Percentiles rank a stretch among this genome's conserved stretches.
Conservation (phyloP, 768 basidiomycete species). For the Mycena chlorophos region DNA sequence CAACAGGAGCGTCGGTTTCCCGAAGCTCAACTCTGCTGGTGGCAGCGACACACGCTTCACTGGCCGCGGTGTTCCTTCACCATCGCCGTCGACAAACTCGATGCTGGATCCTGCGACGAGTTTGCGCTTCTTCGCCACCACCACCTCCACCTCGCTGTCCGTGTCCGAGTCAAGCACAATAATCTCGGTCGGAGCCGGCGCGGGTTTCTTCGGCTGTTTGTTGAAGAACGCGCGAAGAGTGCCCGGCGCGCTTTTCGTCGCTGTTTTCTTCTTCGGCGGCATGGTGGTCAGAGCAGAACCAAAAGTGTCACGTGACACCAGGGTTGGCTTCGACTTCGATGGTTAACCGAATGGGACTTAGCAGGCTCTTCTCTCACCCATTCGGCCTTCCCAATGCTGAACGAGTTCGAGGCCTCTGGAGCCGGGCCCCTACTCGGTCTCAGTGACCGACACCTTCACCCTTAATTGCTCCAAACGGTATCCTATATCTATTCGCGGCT, state of each 20-base stretch:
- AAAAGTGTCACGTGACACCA: no score
- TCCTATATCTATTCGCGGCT: no score
- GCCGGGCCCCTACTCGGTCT: no score
- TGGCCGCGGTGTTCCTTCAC: no score
- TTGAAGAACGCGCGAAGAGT: slow-evolving; percentile 19
- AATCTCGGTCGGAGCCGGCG: slow-evolving; percentile 36
- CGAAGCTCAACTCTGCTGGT: slow-evolving; percentile 11
- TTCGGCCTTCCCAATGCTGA: no score
- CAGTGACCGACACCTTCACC: no score
- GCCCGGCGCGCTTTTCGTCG: background rate
- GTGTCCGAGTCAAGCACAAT: slow-evolving; percentile 68
- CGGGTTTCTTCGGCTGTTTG: background rate
- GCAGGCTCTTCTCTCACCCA: no score
- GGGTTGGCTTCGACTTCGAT: no score
- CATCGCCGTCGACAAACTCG: background rate
- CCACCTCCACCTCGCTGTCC: slow-evolving; percentile 33
- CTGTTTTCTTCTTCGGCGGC: slow-evolving; percentile 14
- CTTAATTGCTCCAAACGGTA: no score
- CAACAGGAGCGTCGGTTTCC: slow-evolving; percentile 9
- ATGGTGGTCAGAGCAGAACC: slow-evolving; percentile 1
- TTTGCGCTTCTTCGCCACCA: slow-evolving; percentile 23
- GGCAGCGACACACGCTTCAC: slow-evolving; percentile 12
- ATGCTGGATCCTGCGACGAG: slow-evolving; percentile 29
- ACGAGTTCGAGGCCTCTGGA: no score
- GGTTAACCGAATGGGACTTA: no score